phyloP scores from a whole-genome alignment of 2,329 filamentous ascomycete genomes.

The Ophiostoma sp. region DNA sequence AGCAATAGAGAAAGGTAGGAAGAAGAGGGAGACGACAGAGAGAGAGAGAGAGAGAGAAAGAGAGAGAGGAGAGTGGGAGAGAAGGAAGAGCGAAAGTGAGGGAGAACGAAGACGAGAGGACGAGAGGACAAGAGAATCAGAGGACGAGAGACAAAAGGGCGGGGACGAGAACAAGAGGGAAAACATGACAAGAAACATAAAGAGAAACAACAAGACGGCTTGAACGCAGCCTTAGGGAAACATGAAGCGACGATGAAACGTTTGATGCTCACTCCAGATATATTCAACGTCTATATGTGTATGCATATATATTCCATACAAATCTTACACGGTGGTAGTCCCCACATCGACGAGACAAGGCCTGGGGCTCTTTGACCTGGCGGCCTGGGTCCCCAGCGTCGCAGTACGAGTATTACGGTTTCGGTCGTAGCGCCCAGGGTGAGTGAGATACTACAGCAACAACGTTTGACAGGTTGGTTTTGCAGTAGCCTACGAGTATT shows the following conservation, averaged over 20 bases:
- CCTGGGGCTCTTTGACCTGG: slow-evolving; percentile 5
- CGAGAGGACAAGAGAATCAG: neutral
- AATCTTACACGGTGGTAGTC: slow-evolving; percentile 5
- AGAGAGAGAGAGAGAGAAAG: neutral
- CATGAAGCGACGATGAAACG: slow-evolving; percentile 23
- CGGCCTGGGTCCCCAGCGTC: neutral
- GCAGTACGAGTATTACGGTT: neutral
- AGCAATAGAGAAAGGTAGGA: neutral
- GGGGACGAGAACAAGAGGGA: neutral
- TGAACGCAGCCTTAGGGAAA: slow-evolving; percentile 13
- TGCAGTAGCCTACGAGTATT: too few species aligned
- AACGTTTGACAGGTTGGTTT: too few species aligned
- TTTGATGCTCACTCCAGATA: slow-evolving; percentile 19
- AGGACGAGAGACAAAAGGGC: neutral
- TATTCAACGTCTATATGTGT: neutral
- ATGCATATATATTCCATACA: slow-evolving; percentile 8
- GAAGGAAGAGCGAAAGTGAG: neutral
- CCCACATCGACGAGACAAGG: slow-evolving; percentile 12
- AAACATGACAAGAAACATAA: neutral
- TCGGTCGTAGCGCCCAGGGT: neutral
- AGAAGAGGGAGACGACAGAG: neutral
- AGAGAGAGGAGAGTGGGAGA: neutral
- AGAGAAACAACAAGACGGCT: slow-evolving; percentile 4
- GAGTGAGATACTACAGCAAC: too few species aligned
- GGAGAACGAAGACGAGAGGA: neutral